phyloP scores from a whole-genome alignment of 768 basidiomycete species.

The Thelephora ganbajun region DNA sequence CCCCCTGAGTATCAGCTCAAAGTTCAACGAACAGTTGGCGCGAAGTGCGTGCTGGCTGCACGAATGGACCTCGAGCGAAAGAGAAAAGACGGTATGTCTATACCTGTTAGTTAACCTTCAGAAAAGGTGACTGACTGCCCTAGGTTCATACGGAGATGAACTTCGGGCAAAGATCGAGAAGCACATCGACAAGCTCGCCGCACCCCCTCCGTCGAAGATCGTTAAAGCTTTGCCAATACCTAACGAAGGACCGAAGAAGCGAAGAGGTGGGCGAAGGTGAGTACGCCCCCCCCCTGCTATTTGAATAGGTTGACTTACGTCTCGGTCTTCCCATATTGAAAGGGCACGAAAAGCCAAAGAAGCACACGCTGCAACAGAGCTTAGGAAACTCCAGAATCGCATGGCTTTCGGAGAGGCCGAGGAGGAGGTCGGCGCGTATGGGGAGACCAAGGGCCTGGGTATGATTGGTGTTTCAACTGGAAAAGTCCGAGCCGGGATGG shows the following conservation, averaged over 20 bases:
- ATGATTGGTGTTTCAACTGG: conserved; percentile 88
- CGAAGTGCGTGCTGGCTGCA: conserved; percentile 81
- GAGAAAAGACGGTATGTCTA: conserved; percentile 55
- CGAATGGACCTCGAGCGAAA: conserved; percentile 88
- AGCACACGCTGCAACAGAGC: conserved; percentile 91
- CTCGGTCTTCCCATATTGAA: neutral
- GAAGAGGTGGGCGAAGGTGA: conserved; percentile 88
- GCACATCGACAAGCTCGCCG: conserved; percentile 80
- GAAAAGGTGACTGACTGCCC: neutral
- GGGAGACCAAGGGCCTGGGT: conserved; percentile 94
- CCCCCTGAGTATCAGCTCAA: conserved; percentile 85
- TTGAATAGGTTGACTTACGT: too few species aligned
- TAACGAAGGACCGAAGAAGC: conserved; percentile 90
- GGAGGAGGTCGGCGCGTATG: conserved; percentile 91
- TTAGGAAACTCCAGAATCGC: conserved; percentile 93
- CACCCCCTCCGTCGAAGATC: conserved; percentile 89
- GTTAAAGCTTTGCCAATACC: conserved; percentile 89
- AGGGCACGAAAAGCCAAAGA: conserved; percentile 98
- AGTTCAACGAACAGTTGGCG: conserved; percentile 86
- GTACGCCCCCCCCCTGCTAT: conserved; percentile 10
- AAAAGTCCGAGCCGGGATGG: conserved; percentile 76
- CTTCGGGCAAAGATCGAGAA: conserved; percentile 85
- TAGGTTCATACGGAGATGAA: conserved; percentile 69
- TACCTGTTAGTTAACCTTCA: neutral
- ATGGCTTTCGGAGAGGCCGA: conserved; percentile 94